Percentiles rank a stretch among this genome's conserved stretches.
These are phyloP conservation scores for Solioccasus polychromus DNA, from an alignment of 768 basidiomycete species.

Conservation along the genomic window DNA sequence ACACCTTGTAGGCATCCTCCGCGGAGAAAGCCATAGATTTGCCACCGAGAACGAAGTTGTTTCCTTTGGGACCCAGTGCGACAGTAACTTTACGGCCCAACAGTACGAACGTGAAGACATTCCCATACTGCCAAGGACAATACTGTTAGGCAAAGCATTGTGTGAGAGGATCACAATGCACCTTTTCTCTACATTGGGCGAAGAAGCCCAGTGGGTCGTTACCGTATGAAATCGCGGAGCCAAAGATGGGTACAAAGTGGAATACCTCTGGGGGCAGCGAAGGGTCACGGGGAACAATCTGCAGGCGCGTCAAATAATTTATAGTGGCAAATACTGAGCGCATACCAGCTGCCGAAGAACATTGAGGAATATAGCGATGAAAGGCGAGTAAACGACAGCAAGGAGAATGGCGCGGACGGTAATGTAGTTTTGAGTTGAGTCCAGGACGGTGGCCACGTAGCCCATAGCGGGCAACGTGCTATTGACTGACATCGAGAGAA, in stretches of 20 bases:
- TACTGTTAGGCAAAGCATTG: not conserved
- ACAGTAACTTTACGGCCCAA: conserved; percentile 90
- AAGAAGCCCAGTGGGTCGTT: conserved; percentile 92
- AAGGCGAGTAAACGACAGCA: conserved; percentile 60
- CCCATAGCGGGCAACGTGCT: conserved; percentile 20
- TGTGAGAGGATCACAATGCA: conserved; percentile 30
- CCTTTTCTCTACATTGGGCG: conserved; percentile 75
- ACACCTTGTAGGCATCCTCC: conserved; percentile 93
- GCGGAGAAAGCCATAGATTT: conserved; percentile 90
- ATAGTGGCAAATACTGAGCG: not conserved
- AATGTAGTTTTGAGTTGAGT: conserved; percentile 19
- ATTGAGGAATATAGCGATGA: conserved; percentile 69
- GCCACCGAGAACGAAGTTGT: conserved; percentile 92
- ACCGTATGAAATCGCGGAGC: conserved; percentile 87
- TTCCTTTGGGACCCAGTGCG: conserved; percentile 86
- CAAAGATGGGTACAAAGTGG: conserved; percentile 87
- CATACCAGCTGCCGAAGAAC: conserved; percentile 76
- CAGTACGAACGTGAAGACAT: conserved; percentile 95
- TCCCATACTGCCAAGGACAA: conserved; percentile 66
- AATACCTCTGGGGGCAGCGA: conserved; percentile 88
- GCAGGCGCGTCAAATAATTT: conserved; percentile 4
- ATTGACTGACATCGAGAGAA: conserved; percentile 23
- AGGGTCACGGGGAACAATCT: conserved; percentile 68
- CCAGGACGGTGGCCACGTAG: conserved; percentile 23
- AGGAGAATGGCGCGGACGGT: conserved; percentile 31